Percentiles rank a stretch among this genome's conserved stretches.
Conservation (phyloP, 2,329 filamentous ascomycete genomes). For the Pestalotiopsis sp. region DNA sequence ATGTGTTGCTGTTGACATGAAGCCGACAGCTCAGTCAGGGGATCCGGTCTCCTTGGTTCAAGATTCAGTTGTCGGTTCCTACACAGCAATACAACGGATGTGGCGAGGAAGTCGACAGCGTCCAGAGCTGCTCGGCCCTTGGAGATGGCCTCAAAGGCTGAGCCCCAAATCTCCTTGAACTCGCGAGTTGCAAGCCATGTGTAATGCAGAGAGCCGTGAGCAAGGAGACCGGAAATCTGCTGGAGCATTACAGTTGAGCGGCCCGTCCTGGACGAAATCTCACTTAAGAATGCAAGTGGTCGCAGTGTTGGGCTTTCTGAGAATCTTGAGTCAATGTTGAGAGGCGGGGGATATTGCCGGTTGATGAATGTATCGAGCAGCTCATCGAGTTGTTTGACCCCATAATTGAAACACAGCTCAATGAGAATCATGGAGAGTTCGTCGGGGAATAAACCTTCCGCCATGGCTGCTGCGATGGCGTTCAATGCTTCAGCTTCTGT, state of each 20-base stretch:
- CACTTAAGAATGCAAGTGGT: conserved; percentile 36
- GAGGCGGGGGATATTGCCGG: conserved; percentile 38
- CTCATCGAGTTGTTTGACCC: conserved; percentile 43
- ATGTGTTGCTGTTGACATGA: conserved; percentile 40
- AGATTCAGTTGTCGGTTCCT: conserved; percentile 20
- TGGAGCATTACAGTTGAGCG: conserved; percentile 38
- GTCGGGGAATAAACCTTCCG: conserved; percentile 43
- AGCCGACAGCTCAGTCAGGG: conserved; percentile 23
- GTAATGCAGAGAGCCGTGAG: conserved; percentile 35
- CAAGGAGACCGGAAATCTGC: conserved; percentile 39
- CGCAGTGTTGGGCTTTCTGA: conserved; percentile 27
- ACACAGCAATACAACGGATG: conserved; percentile 36
- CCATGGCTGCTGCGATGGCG: conserved; percentile 44
- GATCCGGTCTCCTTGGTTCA: conserved; percentile 15
- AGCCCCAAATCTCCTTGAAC: conserved; percentile 44
- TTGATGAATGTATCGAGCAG: conserved; percentile 40
- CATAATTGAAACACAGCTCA: conserved; percentile 40
- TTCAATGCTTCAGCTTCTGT: conserved; percentile 50
- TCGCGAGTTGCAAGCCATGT: conserved; percentile 48
- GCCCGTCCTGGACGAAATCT: conserved; percentile 34
- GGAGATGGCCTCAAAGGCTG: conserved; percentile 38
- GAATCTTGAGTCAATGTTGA: conserved; percentile 33
- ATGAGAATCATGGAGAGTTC: conserved; percentile 43
- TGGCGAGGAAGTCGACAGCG: conserved; percentile 38
- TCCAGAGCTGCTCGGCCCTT: conserved; percentile 32